A percentile compares a stretch with the other conserved stretches of the same genome.
phyloP scores from a whole-genome alignment of 1,284 basidiomycete species.

The Rhizopogon hawkerae region DNA sequence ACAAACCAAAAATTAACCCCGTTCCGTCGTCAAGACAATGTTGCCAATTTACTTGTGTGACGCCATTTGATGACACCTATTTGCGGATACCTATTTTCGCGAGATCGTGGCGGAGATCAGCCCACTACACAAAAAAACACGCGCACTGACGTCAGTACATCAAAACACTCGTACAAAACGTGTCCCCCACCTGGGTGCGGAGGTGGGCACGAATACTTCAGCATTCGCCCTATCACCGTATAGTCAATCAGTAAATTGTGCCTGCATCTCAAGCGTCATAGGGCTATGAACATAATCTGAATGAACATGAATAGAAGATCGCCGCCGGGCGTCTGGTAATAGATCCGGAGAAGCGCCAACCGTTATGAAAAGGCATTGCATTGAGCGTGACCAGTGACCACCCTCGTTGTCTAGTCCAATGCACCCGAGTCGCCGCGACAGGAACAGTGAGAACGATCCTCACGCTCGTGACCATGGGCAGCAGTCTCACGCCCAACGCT shows the following conservation, averaged over 20 bases:
- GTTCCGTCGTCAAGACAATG: slow-evolving; percentile 25
- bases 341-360: neutral
- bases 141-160: slow-evolving; percentile 22
- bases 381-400: neutral
- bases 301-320: neutral
- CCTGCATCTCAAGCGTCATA: neutral
- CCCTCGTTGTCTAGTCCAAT: slow-evolving; percentile 1
- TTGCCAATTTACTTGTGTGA: slow-evolving; percentile 12
- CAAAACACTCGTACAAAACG: slow-evolving; percentile 8
- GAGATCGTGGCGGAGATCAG: slow-evolving; percentile 42
- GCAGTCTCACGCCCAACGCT: neutral
- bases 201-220: slow-evolving; percentile 74
- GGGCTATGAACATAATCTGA: neutral
- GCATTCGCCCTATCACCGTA: slow-evolving; percentile 49
- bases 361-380: neutral
- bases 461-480: neutral
- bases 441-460: neutral
- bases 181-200: slow-evolving; percentile 60
- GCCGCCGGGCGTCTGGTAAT: neutral
- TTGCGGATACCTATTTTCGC: slow-evolving; percentile 22
- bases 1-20: neutral
- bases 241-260: slow-evolving; percentile 9
- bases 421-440: neutral
- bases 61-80: slow-evolving; percentile 24
- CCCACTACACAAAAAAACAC: slow-evolving; percentile 26